Evolutionary conservation across 176 grass and related monocot species (phyloP).

Genomic region (Alloteropsis semialata): DNA sequence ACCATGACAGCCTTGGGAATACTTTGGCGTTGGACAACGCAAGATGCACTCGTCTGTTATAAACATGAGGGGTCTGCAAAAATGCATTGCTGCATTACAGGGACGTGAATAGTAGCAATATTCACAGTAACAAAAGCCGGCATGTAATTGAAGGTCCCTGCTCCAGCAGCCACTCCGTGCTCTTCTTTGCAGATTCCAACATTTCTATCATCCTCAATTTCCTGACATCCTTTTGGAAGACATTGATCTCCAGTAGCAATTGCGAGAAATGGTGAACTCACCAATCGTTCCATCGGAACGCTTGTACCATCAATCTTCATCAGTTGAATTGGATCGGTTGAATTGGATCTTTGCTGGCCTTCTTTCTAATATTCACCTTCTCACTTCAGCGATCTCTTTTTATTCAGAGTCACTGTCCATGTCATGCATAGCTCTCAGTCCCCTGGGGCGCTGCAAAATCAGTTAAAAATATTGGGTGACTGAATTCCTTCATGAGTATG

Average conservation of each 20-base stretch:
- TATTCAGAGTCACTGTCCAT: conserved; percentile 96
- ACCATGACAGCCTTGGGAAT: neutral
- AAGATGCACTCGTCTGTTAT: neutral
- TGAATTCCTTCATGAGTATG: neutral
- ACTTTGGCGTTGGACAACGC: neutral
- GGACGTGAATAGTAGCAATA: neutral
- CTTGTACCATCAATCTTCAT: neutral
- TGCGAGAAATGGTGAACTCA: neutral
- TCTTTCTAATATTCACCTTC: conserved; percentile 16
- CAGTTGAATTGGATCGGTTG: conserved; percentile 22
- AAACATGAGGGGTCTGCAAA: conserved; percentile 19
- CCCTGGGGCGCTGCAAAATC: conserved; percentile 70
- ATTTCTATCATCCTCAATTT: neutral
- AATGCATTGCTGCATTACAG: conserved; percentile 13
- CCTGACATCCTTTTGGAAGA: neutral
- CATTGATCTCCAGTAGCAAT: conserved; percentile 1
- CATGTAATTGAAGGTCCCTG: neutral
- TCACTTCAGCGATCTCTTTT: conserved; percentile 8
- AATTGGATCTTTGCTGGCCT: conserved; percentile 22
- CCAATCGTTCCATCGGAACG: conserved; percentile 18
- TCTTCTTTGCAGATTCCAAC: conserved; percentile 26
- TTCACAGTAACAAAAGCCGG: neutral
- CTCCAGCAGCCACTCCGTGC: neutral
- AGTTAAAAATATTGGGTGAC: neutral
- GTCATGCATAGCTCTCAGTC: conserved; percentile 82